Evolutionary conservation across 495 filamentous ascomycete genomes (phyloP).

Genomic region (Pseudevernia furfuracea): DNA sequence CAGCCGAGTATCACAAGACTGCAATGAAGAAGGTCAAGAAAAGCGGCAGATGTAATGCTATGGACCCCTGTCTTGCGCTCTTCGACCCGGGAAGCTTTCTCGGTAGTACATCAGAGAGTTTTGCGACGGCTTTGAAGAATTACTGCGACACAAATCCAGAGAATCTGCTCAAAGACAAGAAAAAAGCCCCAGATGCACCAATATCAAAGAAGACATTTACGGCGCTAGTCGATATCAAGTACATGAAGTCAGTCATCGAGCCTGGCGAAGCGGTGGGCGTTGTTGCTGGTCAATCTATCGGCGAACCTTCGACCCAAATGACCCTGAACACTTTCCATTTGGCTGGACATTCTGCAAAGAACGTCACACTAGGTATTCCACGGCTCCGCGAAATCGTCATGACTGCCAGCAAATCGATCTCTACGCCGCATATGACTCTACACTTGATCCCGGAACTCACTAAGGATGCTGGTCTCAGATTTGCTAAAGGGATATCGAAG

Average conservation of each 20-base stretch:
- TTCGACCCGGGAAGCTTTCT: slow-evolving; percentile 68
- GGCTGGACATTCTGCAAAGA: slow-evolving; percentile 95
- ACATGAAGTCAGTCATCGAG: slow-evolving; percentile 86
- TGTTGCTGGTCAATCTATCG: slow-evolving; percentile 91
- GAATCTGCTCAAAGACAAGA: slow-evolving; percentile 69
- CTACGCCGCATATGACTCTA: slow-evolving; percentile 88
- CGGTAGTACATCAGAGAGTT: slow-evolving; percentile 84
- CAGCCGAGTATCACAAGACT: slow-evolving; percentile 58
- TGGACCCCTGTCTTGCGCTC: slow-evolving; percentile 67
- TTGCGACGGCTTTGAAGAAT: slow-evolving; percentile 55
- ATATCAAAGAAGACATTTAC: slow-evolving; percentile 70
- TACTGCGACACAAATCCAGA: slow-evolving; percentile 75
- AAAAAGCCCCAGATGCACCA: slow-evolving; percentile 46
- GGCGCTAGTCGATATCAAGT: slow-evolving; percentile 79
- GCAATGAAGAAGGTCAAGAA: slow-evolving; percentile 74
- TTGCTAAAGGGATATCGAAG: slow-evolving; percentile 88
- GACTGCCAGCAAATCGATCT: slow-evolving; percentile 83
- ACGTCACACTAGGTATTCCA: slow-evolving; percentile 97
- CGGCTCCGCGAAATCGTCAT: slow-evolving; percentile 96
- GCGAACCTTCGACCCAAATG: slow-evolving; percentile 98
- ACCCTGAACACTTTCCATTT: slow-evolving; percentile 99
- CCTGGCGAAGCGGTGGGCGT: slow-evolving; percentile 97
- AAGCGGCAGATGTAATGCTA: slow-evolving; percentile 54
- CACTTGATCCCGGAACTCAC: slow-evolving; percentile 65
- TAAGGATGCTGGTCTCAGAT: slow-evolving; percentile 60